Evolutionary conservation across 352 stramenopile genomes (phyloP).

Genomic region (Pythium phragmiticola): DNA sequence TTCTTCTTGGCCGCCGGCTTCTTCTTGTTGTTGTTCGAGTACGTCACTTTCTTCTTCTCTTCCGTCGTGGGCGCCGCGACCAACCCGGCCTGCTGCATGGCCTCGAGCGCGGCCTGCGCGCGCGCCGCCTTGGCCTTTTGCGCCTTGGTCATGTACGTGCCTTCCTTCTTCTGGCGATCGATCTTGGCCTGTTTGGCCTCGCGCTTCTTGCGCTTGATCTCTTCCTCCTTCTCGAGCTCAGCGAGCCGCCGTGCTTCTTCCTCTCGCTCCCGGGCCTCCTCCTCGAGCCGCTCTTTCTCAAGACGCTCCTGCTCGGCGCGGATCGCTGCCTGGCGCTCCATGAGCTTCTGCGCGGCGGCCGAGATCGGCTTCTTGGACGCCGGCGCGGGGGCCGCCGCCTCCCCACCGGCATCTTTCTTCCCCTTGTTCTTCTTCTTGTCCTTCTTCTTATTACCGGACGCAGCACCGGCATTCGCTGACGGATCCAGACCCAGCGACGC

Average conservation of each 20-base stretch:
- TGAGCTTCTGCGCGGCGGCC: conserved; percentile 63
- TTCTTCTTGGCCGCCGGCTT: conserved; percentile 53
- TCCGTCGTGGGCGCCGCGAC: conserved; percentile 43
- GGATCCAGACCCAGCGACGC: conserved; percentile 72
- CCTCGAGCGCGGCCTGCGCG: conserved; percentile 87
- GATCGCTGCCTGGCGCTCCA: conserved; percentile 72
- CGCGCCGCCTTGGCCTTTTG: conserved; percentile 94
- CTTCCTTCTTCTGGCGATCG: conserved; percentile 94
- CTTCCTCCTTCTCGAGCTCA: conserved; percentile 52
- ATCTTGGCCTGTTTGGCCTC: conserved; percentile 85
- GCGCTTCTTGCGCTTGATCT: conserved; percentile 78
- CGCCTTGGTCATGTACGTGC: conserved; percentile 99
- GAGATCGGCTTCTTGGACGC: conserved; percentile 68
- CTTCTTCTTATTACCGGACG: conserved; percentile 84
- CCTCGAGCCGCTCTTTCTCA: conserved; percentile 52
- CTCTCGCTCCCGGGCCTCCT: conserved; percentile 64
- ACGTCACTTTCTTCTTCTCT: conserved; percentile 91
- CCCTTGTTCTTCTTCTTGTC: conserved; percentile 81
- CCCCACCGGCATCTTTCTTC: conserved; percentile 45
- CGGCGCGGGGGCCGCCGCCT: conserved; percentile 2
- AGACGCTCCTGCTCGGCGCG: conserved; percentile 76
- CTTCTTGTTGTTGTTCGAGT: conserved; percentile 62
- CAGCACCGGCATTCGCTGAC: conserved; percentile 53
- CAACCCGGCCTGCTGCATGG: conserved; percentile 92
- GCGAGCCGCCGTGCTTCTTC: conserved; percentile 57